Base-by-base conservation (phyloP, 1,284 basidiomycete species). In the Pterula multifida region DNA sequence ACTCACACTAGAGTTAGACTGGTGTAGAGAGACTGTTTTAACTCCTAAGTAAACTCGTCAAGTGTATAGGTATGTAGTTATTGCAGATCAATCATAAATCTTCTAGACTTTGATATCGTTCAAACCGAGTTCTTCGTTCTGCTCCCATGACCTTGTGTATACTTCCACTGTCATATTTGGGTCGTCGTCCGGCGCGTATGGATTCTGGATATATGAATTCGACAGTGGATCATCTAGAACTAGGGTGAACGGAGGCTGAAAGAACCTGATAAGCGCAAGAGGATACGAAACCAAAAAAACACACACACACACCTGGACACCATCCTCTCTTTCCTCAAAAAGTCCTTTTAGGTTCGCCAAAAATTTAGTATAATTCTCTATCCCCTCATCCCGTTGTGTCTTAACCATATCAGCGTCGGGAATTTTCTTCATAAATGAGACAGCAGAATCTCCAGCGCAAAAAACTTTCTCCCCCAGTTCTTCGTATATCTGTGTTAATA, bases 61-160 rank as follows among this genome's bases (percentile, higher is more conserved):
- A n/a, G n/a, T n/a, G n/a, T n/a, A n/a, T n/a, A n/a, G n/a, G n/a
- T n/a, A n/a, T n/a, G n/a, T n/a, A n/a, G n/a, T n/a, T n/a, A n/a
- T n/a, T n/a, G n/a, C n/a, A n/a, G n/a, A n/a, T n/a, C n/a, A n/a
- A 32, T 70, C 66, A 55, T 81, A 80, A 61, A 94, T 95, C 1
- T 80, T 81, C 61, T 95, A 91, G 3, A 96, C 82, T 56, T 90
- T 87, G 69, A 98, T 98, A 63, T 98, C 96, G 63, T 97, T 98
- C 61, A 98, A 64, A 0, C 96, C 96, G 9, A 98, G 72, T 50
- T 94, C 91, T 63, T 98, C 95, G 62, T 98, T 94, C 71, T 98
- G 93, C 51, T 93, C 81, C 70, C 78, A 88, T 3, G 81, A 80
- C 49, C 96, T 74, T 26, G 90, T 85, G 61, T 98, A 99, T 54